A percentile compares a stretch with the other conserved stretches of the same genome.
phyloP scores from a whole-genome alignment of 805 yeast genomes.

The Metschnikowia noctiluminum region DNA sequence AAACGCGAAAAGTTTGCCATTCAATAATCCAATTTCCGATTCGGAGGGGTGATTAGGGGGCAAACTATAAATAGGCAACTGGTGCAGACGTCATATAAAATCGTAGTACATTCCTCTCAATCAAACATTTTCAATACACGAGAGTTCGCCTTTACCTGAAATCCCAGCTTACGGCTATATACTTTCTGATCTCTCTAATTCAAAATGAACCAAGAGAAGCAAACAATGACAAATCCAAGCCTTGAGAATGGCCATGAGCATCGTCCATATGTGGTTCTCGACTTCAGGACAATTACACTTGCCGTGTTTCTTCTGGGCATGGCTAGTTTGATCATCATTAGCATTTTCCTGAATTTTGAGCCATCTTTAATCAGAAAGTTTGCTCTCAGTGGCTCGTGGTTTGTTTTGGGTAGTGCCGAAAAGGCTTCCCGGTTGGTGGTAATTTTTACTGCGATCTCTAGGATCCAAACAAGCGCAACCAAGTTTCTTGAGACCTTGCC shows the following conservation, averaged over 20 bases:
- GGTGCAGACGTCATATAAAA: no score
- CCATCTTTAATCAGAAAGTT: background rate
- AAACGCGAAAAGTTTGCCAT: no score
- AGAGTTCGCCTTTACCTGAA: no score
- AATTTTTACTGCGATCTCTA: background rate
- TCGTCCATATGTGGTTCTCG: background rate
- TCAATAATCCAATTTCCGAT: no score
- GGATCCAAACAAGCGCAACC: background rate
- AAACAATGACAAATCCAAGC: background rate
- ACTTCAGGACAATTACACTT: constrained; percentile 1
- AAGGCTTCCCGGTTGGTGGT: background rate
- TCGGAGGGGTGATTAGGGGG: no score
- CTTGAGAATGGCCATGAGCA: background rate
- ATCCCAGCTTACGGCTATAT: no score
- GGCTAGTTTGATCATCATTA: background rate
- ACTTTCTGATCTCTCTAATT: no score
- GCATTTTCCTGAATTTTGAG: background rate
- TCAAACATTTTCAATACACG: no score
- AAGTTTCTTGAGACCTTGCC: background rate
- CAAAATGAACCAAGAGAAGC: background rate
- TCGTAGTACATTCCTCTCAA: no score
- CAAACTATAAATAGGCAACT: no score
- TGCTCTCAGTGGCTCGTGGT: background rate
- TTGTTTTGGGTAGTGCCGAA: background rate
- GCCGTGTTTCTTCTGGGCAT: constrained; percentile 1